Evolutionary conservation across 345 rosid species (phyloP).

Genomic region (Gossypium raimondii): DNA sequence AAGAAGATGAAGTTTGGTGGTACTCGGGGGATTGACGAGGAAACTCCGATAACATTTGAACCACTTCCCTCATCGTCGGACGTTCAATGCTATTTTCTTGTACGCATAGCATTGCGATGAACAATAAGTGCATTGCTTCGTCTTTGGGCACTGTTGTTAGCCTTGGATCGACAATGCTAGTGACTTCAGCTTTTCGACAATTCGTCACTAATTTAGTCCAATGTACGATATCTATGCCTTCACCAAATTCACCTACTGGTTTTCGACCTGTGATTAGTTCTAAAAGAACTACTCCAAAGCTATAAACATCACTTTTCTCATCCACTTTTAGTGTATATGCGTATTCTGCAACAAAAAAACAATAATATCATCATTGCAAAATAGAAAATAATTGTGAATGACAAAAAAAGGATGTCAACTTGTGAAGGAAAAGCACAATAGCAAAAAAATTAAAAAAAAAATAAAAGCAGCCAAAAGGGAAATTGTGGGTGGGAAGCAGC

Average conservation of each 20-base stretch:
- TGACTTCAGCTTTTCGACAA: conserved; percentile 34
- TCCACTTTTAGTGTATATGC: conserved; percentile 70
- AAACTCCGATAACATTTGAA: conserved; percentile 59
- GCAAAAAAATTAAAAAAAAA: background rate
- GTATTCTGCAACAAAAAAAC: conserved; percentile 35
- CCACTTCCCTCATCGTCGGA: conserved; percentile 69
- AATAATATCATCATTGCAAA: background rate
- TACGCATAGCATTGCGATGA: conserved; percentile 56
- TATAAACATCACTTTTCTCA: conserved; percentile 68
- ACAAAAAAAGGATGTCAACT: conserved; percentile 10
- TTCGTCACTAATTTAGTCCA: conserved; percentile 41
- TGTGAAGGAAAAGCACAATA: background rate
- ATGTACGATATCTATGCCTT: conserved; percentile 63
- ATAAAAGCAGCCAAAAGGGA: background rate
- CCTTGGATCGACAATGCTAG: conserved; percentile 41
- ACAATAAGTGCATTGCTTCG: conserved; percentile 54
- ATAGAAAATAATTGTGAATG: background rate
- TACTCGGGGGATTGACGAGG: conserved; percentile 24
- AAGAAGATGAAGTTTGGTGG: conserved; percentile 30
- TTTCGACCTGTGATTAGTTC: conserved; percentile 55
- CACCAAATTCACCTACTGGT: conserved; percentile 63
- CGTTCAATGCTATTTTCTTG: conserved; percentile 63
- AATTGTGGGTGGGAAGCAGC: conserved; percentile 15
- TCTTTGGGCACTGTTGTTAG: conserved; percentile 38
- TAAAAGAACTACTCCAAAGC: conserved; percentile 57